Base-by-base conservation (phyloP, 345 rosid species). In the Citrus reticulata region DNA sequence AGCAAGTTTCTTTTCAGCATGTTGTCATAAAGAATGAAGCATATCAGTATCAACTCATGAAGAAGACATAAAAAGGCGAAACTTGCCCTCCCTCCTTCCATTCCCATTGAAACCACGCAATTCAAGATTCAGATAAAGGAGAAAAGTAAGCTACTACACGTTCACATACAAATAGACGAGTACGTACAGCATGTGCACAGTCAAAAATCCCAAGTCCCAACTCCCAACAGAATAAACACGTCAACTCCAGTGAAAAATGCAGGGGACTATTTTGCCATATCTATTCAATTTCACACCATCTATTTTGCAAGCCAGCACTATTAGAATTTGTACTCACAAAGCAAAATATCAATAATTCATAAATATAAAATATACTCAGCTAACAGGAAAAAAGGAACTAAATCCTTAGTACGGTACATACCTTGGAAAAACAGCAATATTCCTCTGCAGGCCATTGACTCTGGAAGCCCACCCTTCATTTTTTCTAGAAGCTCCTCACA, bases 341-440 rank as follows among this genome's bases (percentile, higher is more conserved):
- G 40, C 40, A 54, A 39, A 11, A 46, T 30, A 62, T 16, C 42
- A 77, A 51, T 58, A 25, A 55, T 77, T 42, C 9, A 17, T 19
- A n/a, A n/a, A 63, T 25, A 32, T 13, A 54, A 35, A 37, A 19
- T 49, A 49, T 24, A 58, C 42, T 37, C 60, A n/a, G 69, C 49
- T 57, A 64, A 68, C 42, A 57, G 29, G 65, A 30, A 57, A 73
- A 78, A 40, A 66, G 9, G 30, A 74, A 29, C 27, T 10, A 51
- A 68, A 61, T 32, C 49, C 55, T 55, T 67, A 42, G 67, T 20
- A 73, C 19, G 70, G 64, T 46, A 30, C 4, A 25, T 89, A 97
- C 98, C 99, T 89, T 93, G 95, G 87, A 97, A 97, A 84, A 91
- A 94, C 82, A 87, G 80, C 76, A 94, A 87, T 78, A 97, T 92